Conservation (phyloP, 495 filamentous ascomycete species). For the Staphylotrichum longicolle region DNA sequence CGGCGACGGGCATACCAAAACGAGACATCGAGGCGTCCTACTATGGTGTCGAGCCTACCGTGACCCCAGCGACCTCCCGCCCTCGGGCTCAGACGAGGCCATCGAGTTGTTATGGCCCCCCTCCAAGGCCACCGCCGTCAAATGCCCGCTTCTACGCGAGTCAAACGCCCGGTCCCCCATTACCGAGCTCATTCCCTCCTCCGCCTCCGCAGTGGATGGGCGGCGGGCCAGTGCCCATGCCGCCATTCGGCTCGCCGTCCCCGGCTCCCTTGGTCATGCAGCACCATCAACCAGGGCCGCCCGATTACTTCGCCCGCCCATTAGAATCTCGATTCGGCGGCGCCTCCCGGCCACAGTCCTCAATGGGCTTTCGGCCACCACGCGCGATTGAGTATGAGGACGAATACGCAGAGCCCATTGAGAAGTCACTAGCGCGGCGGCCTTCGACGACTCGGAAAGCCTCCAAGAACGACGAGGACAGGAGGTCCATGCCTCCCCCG, state of each 20-base stretch:
- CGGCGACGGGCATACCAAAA: slow-evolving; percentile 24
- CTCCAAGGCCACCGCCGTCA: slow-evolving; percentile 31
- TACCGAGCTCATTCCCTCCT: slow-evolving; percentile 23
- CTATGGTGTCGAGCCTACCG: slow-evolving; percentile 39
- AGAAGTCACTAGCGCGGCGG: slow-evolving; percentile 36
- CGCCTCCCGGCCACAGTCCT: slow-evolving; percentile 42
- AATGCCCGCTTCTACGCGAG: slow-evolving; percentile 30
- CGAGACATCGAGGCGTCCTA: slow-evolving; percentile 38
- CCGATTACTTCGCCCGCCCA: slow-evolving; percentile 35
- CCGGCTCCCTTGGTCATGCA: slow-evolving; percentile 24
- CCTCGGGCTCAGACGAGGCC: slow-evolving; percentile 44
- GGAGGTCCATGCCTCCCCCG: slow-evolving; percentile 40
- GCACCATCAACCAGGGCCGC: slow-evolving; percentile 19
- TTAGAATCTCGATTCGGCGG: slow-evolving; percentile 39
- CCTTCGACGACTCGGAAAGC: slow-evolving; percentile 39
- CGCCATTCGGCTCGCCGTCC: slow-evolving; percentile 17
- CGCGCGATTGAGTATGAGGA: slow-evolving; percentile 33
- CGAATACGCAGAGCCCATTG: slow-evolving; percentile 29
- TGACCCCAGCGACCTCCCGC: slow-evolving; percentile 37
- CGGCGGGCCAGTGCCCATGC: slow-evolving; percentile 16
- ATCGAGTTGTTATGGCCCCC: slow-evolving; percentile 40
- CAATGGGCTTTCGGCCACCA: slow-evolving; percentile 42
- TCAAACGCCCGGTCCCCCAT: slow-evolving; percentile 19
- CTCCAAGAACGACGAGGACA: slow-evolving; percentile 40
- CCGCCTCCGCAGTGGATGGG: slow-evolving; percentile 21